phyloP scores from a whole-genome alignment of 371 early-diverging fungal genomes.

The Mucor lusitanicus region DNA sequence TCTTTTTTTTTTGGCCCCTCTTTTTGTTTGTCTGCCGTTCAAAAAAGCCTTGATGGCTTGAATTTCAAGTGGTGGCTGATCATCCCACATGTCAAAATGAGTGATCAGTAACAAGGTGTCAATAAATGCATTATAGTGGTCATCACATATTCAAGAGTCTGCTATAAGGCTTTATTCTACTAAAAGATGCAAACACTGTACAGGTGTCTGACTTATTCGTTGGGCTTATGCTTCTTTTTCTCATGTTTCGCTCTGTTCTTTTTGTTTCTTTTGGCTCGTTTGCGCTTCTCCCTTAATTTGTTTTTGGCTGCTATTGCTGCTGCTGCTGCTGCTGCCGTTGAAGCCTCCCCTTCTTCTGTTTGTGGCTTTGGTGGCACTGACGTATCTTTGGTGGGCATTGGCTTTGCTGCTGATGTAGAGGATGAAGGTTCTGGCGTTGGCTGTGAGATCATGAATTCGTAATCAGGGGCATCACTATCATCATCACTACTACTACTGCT shows the following conservation, averaged over 20 bases:
- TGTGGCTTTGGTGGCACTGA: not conserved
- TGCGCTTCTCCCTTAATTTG: not conserved
- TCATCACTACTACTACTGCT: not conserved
- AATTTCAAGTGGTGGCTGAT: not conserved
- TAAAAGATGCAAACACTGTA: not conserved
- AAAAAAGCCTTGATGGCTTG: not conserved
- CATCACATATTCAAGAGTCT: no score
- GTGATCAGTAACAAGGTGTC: no score
- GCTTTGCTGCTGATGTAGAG: not conserved
- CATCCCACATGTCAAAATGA: not conserved
- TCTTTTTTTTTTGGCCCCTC: not conserved
- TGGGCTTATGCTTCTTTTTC: not conserved
- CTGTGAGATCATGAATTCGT: not conserved
- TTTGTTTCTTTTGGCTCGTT: not conserved
- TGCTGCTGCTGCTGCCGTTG: not conserved
- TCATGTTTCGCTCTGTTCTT: not conserved
- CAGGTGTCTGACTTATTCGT: not conserved
- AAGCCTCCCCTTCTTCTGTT: not conserved
- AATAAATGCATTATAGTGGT: no score
- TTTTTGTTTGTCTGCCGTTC: not conserved
- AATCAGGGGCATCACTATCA: constrained; percentile 4
- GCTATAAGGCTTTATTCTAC: not conserved
- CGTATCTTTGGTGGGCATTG: not conserved
- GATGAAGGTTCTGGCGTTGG: not conserved
- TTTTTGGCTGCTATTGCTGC: not conserved